phyloP scores from a whole-genome alignment of 176 grass and related monocot genomes.

The Rhipidocladum racemiflorum region DNA sequence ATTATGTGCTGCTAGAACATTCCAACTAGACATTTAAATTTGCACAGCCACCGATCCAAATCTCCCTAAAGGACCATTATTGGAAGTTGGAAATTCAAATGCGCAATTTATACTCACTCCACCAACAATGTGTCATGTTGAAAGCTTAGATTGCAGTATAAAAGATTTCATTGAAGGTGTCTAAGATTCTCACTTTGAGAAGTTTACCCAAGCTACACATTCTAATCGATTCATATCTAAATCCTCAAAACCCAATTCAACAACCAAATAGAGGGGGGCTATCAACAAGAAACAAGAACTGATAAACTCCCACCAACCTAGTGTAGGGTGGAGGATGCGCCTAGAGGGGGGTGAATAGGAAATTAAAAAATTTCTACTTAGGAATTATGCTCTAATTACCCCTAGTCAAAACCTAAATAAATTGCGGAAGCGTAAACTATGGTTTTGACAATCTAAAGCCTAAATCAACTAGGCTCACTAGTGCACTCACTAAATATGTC shows the following conservation, averaged over 20 bases:
- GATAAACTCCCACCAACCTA: slow-evolving; percentile 35
- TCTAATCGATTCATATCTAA: not conserved
- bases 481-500: too few relatives aligned
- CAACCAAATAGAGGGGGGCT: not conserved
- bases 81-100: not conserved
- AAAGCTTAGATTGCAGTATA: not conserved
- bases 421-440: too few relatives aligned
- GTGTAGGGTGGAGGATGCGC: too few relatives aligned
- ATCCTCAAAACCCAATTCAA: not conserved
- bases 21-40: not conserved
- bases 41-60: not conserved
- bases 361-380: too few relatives aligned
- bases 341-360: too few relatives aligned
- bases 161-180: not conserved
- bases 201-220: too few relatives aligned
- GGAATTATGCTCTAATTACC: too few relatives aligned
- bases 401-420: too few relatives aligned
- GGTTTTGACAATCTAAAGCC: too few relatives aligned
- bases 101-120: too few relatives aligned
- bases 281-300: not conserved
- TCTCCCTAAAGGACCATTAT: not conserved
- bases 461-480: too few relatives aligned
- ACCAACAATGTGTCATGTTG: not conserved
- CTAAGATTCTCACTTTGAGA: not conserved
- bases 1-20: not conserved